These are phyloP conservation scores for Pichia norvegensis DNA, from an alignment of 1,139 yeast species.

Conservation along the genomic window DNA sequence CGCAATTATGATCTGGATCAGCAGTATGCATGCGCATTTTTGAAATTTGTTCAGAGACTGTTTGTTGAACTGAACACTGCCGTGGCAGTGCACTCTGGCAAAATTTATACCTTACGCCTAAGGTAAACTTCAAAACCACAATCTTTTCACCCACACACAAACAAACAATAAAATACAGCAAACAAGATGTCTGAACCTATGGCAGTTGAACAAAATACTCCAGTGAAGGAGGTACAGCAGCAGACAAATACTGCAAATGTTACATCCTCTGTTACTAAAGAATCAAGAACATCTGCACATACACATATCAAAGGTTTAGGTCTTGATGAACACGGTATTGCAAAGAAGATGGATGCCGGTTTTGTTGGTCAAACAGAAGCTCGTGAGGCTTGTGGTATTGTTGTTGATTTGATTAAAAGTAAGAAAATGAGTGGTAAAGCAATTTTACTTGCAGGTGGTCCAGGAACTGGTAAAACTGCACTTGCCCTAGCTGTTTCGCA, in stretches of 20 bases:
- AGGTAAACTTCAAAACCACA: too few species aligned
- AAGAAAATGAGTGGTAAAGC: conserved; percentile 96
- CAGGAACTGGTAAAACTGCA: conserved; percentile 98
- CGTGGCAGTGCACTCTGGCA: too few species aligned
- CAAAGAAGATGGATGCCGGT: conserved; percentile 83
- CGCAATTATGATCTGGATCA: too few species aligned
- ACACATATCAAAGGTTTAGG: conserved; percentile 96
- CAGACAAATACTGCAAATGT: conserved; percentile 18
- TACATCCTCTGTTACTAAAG: conserved; percentile 25
- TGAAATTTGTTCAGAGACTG: too few species aligned
- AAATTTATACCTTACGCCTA: too few species aligned
- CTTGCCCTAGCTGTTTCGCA: conserved; percentile 93
- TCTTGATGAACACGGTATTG: conserved; percentile 80
- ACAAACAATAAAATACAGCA: background rate
- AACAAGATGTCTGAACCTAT: conserved; percentile 67
- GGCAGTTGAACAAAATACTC: conserved; percentile 22
- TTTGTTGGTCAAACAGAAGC: conserved; percentile 94
- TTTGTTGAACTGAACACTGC: too few species aligned
- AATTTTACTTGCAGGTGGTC: conserved; percentile 91
- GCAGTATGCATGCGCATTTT: too few species aligned
- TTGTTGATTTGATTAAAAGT: conserved; percentile 88
- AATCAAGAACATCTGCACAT: conserved; percentile 88
- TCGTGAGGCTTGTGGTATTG: conserved; percentile 94
- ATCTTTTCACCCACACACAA: too few species aligned
- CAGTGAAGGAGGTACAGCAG: conserved; percentile 5